Percentiles rank a stretch among this genome's conserved stretches.
phyloP scores from a whole-genome alignment of 139 green algal species.

The Trebouxia sp. region DNA sequence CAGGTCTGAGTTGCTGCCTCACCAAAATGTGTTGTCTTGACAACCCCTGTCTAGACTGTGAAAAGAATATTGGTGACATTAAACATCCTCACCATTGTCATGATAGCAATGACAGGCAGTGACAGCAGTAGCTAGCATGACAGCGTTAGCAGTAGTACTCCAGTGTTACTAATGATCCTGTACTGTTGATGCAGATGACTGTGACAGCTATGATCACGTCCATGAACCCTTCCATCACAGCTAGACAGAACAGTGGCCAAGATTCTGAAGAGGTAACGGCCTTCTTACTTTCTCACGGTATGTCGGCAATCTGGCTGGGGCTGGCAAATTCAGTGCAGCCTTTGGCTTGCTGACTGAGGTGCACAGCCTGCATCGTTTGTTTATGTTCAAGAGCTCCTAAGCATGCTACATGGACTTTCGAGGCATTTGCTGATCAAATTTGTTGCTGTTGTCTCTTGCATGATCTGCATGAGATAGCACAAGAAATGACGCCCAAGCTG shows the following conservation, averaged over 20 bases:
- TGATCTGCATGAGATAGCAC: no score
- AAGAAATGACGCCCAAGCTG: no score
- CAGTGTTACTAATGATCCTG: neutral
- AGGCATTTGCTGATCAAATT: no score
- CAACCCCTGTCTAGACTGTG: neutral
- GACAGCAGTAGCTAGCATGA: neutral
- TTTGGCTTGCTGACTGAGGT: neutral
- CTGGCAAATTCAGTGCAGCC: no score
- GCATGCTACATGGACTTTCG: neutral
- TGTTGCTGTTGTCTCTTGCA: no score
- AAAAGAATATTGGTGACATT: neutral
- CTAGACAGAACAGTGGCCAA: conserved; percentile 28
- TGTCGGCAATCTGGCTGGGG: neutral
- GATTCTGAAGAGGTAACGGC: conserved; percentile 24
- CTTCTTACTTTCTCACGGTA: neutral
- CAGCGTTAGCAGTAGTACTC: neutral
- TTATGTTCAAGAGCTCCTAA: neutral
- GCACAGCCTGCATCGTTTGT: neutral
- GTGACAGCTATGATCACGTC: conserved; percentile 44
- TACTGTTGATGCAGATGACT: conserved; percentile 28
- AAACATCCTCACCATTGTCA: neutral
- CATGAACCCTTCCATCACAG: conserved; percentile 38
- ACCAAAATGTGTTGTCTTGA: neutral
- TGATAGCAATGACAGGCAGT: neutral
- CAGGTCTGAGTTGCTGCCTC: neutral